Base-by-base conservation (phyloP, 2,329 filamentous ascomycete species). In the Fusarium torreyae region DNA sequence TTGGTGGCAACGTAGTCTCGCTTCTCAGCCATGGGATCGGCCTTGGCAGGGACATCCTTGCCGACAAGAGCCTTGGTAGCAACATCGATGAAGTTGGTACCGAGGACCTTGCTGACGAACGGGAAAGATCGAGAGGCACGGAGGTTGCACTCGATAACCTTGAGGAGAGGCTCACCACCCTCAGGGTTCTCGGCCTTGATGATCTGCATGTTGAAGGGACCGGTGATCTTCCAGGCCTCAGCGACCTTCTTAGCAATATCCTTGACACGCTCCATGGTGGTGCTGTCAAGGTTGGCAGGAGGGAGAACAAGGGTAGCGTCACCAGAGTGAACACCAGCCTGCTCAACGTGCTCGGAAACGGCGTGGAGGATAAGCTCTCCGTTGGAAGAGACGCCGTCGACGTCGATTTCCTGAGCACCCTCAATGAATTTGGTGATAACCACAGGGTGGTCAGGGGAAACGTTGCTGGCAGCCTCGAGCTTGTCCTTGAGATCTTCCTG, bases 181-280 rank as follows among this genome's bases (percentile, higher is more conserved):
- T 93, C 90, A 33, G 91, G 89, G 76, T 92, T 85, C 14, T 93
- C 87, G 36, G 92, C 94, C 85, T 97, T 97, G 88, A 99, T 98
- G 82, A 99, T 97, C 80, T 99, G 96, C 95, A 99, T 98, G 88
- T 99, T 99, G 89, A 98, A 99, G 62, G 96, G 96, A 57, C 96
- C 96, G 20, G 94, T 98, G 80, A 98, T 98, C 77, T 88, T 94
- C 94, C 95, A 98, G 48, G 96, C 96, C 83, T 96, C 92, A 71
- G 96, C 96, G 53, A 99, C 94, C 88, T 97, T 98, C 81, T 94
- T 83, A 17, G 96, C 95, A 74, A 99, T 98, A 74, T 93, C 93
- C 89, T 98, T 98, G 77, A 97, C 89, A 65, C 96, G 93, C 70
- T 88, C 89, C 88, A 97, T 92, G 71, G 91, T 92, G 60, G 82